Evolutionary conservation across 2,329 filamentous ascomycete genomes (phyloP), one percentile per base, ranked within the genome.

Genomic region (Coniella lustricola): DNA sequence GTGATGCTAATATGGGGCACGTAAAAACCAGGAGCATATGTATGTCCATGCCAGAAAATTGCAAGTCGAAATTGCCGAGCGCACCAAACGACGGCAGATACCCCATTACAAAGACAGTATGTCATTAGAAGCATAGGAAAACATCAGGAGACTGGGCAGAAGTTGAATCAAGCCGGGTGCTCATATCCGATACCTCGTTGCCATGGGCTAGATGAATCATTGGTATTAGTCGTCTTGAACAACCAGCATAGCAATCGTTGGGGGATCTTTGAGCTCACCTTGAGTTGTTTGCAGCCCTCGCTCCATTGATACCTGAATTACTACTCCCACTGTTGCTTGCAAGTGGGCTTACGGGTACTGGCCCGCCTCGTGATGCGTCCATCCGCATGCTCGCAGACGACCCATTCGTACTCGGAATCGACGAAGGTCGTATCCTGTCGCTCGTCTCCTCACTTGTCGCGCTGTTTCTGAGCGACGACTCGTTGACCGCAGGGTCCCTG

Each of bases 161-260:
- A 25, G 18, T 34, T 16, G 44, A 22, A 31, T 58, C 51, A 61
- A 48, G 57, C 49, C 59, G 77, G 40, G n/a, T 7, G 40, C 14
- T 42, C 74, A 59, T 78, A 78, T 51, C 75, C 75, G 48, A 74
- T 74, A 57, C 75, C 75, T 56, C 74, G 72, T 65, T 77, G 74
- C 75, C 75, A 78, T 55, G 73, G 73, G 62, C 73, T 77, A 56
- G n/a, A n/a, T n/a, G n/a, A n/a, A n/a, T n/a, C n/a, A n/a, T n/a
- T n/a, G n/a, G n/a, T n/a, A n/a, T n/a, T n/a, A n/a, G n/a, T n/a
- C n/a, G n/a, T n/a, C n/a, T n/a, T n/a, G n/a, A n/a, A n/a, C 13
- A 20, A 18, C n/a, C 32, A 39, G 16, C 16, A 16, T 46, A 37
- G 4, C 25, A 25, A 18, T n/a, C 12, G 7, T 29, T 12, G 39